These are phyloP conservation scores for Cutaneotrichosporon sp. DNA, from an alignment of 1,284 basidiomycete species.

Conservation along the genomic window DNA sequence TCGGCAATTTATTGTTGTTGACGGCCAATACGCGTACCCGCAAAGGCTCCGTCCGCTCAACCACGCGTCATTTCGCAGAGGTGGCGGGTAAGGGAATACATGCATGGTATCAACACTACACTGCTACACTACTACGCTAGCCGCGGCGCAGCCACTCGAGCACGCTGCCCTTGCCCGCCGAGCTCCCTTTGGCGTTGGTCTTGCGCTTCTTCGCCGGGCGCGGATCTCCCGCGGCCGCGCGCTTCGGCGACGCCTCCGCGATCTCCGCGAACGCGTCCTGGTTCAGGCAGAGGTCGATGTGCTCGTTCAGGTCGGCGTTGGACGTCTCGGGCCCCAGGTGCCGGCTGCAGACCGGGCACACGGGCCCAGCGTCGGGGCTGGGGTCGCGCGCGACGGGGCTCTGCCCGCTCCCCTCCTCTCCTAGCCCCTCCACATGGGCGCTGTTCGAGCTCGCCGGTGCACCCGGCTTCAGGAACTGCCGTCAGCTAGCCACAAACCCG, in stretches of 20 bases:
- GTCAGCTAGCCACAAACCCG: too few relatives aligned
- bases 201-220: constrained; percentile 10
- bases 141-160: constrained; percentile 30
- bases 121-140: neutral
- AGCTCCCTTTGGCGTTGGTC: neutral
- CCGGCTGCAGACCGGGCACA: constrained; percentile 47
- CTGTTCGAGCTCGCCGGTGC: too few relatives aligned
- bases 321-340: constrained; percentile 35
- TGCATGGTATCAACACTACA: constrained; percentile 8
- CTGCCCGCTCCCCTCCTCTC: too few relatives aligned
- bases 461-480: constrained; percentile 35
- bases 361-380: constrained; percentile 27
- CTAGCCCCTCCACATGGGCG: too few relatives aligned
- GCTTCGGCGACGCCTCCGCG: constrained; percentile 27
- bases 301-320: constrained; percentile 49
- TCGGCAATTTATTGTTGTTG: constrained; percentile 6
- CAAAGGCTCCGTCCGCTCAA: neutral
- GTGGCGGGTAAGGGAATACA: too few relatives aligned
- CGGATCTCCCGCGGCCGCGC: neutral
- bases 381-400: constrained; percentile 16
- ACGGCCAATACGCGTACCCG: constrained; percentile 1
- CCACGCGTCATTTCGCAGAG: neutral
- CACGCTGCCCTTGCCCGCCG: constrained; percentile 21
- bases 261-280: constrained; percentile 33
- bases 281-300: constrained; percentile 51